Evolutionary conservation across 2,329 filamentous ascomycete genomes (phyloP).

Genomic region (Acrocalymma vagum): DNA sequence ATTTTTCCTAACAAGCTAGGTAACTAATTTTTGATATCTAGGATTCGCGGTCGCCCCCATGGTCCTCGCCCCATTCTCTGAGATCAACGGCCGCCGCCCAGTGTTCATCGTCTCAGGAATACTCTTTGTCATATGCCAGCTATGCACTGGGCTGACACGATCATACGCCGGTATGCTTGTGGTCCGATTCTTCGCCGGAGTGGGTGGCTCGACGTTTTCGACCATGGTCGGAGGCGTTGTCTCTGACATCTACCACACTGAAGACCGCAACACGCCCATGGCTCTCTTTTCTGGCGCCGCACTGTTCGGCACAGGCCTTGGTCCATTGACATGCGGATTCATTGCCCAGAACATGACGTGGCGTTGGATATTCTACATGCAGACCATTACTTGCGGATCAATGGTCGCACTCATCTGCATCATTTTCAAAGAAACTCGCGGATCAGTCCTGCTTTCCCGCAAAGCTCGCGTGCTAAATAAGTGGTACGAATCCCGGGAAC

Average conservation of each 20-base stretch:
- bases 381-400: slow-evolving; percentile 73
- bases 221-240: slow-evolving; percentile 95
- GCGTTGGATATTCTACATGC: slow-evolving; percentile 91
- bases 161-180: slow-evolving; percentile 78
- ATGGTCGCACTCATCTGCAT: slow-evolving; percentile 71
- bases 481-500: slow-evolving; percentile 81
- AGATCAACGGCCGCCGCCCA: slow-evolving; percentile 86
- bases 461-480: slow-evolving; percentile 78
- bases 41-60: slow-evolving; percentile 88
- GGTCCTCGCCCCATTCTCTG: slow-evolving; percentile 86
- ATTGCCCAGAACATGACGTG: slow-evolving; percentile 74
- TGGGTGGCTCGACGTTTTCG: slow-evolving; percentile 80
- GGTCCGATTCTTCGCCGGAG: slow-evolving; percentile 78
- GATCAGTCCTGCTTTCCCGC: slow-evolving; percentile 77
- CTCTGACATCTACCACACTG: slow-evolving; percentile 81
- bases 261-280: slow-evolving; percentile 89
- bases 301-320: slow-evolving; percentile 79
- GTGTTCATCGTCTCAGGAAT: slow-evolving; percentile 80
- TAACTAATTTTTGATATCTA: slow-evolving; percentile 3
- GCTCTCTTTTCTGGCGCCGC: slow-evolving; percentile 83
- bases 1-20: neutral
- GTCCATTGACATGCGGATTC: slow-evolving; percentile 75
- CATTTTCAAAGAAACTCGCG: slow-evolving; percentile 84
- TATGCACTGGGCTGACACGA: slow-evolving; percentile 75
- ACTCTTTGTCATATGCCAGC: slow-evolving; percentile 75